Base-by-base conservation (phyloP, 306 rosid species). In the Quercus berberidifolia region DNA sequence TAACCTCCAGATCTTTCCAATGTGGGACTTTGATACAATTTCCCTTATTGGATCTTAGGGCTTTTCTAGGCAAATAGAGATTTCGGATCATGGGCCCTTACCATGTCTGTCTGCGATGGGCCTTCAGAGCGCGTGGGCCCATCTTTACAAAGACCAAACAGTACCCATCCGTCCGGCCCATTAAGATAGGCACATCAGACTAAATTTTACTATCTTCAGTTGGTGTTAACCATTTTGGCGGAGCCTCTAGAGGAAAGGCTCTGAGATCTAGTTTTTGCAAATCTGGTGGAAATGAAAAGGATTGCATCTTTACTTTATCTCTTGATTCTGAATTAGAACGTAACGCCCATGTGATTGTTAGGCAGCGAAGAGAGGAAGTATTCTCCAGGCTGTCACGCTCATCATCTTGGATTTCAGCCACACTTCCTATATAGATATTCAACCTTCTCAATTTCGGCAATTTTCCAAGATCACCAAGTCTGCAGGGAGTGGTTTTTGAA, bases 341-440 rank as follows among this genome's bases (percentile, higher is more conserved):
- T 43, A 43, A 43, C 1, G 51, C 83, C 83, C 85, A 85, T 0
- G 83, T 81, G 54, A 85, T 23, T 28, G 69, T 71, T 12, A 85
- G 81, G 41, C 35, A 35, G 25, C 17, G 18, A 15, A 87, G 79
- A 25, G n/a, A 0, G 5, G 3, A 0, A 10, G 80, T 14, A 0
- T 52, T 19, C 21, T 31, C 19, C 75, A 82, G 31, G 2, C 15
- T 6, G 0, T 54, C 11, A 26, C 80, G 69, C 20, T 75, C 78
- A 0, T 6, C n/a, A 0, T 5, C 55, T 0, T 70, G 13, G 5
- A 78, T 30, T 35, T 21, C 28, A 4, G 76, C 75, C 31, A 52
- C 68, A 64, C 55, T 87, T 19, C 82, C 84, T 2, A 80, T 74
- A 19, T 74, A 54, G 41, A 87, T 30, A 33, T 88, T 77, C 7